Evolutionary conservation across 192 early-diverging fungal genomes (phyloP).

Genomic region (Coemansia sp.): DNA sequence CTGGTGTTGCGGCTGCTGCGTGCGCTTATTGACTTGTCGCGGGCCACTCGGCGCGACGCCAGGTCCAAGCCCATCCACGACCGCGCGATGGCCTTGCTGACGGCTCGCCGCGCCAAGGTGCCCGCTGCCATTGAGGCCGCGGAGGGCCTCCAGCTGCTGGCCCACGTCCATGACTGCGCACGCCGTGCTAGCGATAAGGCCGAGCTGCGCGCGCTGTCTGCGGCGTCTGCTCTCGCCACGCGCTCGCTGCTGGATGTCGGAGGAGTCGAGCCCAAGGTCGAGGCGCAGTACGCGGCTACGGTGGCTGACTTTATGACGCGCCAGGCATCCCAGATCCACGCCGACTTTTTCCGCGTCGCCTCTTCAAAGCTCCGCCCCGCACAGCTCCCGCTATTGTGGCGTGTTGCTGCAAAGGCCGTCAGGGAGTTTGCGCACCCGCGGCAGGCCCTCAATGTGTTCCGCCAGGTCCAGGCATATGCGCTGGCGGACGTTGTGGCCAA

Average conservation of each 20-base stretch:
- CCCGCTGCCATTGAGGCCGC: constrained; percentile 61
- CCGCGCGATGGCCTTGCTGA: constrained; percentile 67
- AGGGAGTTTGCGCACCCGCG: constrained; percentile 56
- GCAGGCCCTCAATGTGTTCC: constrained; percentile 63
- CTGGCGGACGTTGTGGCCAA: constrained; percentile 23
- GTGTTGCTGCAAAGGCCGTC: constrained; percentile 60
- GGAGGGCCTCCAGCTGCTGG: constrained; percentile 62
- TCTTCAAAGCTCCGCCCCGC: constrained; percentile 17
- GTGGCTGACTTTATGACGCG: constrained; percentile 75
- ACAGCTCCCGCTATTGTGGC: constrained; percentile 63
- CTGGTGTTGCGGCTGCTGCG: constrained; percentile 73
- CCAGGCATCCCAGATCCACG: constrained; percentile 69
- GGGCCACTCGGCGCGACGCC: constrained; percentile 57
- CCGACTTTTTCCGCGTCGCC: constrained; percentile 62
- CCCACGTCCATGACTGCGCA: constrained; percentile 73
- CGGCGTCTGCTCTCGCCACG: constrained; percentile 61
- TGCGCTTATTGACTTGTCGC: constrained; percentile 67
- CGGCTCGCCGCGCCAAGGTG: constrained; percentile 63
- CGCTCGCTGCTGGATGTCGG: constrained; percentile 59
- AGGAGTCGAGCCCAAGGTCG: constrained; percentile 34
- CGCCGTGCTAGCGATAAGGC: constrained; percentile 61
- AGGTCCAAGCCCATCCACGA: constrained; percentile 67
- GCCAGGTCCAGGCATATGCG: constrained; percentile 64
- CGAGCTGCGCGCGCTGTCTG: constrained; percentile 57
- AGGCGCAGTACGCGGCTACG: constrained; percentile 59